phyloP scores from a whole-genome alignment of 495 filamentous ascomycete species.

The Parathielavia appendiculata region DNA sequence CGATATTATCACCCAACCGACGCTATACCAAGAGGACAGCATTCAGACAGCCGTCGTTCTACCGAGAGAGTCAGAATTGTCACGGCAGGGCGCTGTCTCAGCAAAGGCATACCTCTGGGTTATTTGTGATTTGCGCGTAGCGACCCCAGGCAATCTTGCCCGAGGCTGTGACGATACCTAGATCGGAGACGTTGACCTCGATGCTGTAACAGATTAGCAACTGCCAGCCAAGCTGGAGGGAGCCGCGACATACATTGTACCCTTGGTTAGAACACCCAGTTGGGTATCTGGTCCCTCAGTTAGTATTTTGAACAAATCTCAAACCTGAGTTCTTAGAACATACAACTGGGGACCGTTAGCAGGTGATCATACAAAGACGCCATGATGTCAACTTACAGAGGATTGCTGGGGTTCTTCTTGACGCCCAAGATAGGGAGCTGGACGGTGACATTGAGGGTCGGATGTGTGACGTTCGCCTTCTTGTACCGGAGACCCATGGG shows the following conservation, averaged over 20 bases:
- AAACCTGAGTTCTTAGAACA: neutral
- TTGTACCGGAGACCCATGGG: conserved; percentile 88
- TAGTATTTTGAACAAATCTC: neutral
- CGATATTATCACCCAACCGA: neutral
- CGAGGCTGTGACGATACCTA: conserved; percentile 85
- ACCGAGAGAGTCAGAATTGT: neutral
- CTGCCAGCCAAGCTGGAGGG: too few relatives aligned
- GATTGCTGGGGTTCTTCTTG: conserved; percentile 98
- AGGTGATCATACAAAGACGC: neutral
- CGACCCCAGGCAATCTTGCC: conserved; percentile 86
- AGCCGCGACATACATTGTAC: conserved; percentile 56
- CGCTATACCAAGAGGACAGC: conserved; percentile 39
- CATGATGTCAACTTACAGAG: conserved; percentile 54
- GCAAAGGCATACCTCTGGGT: conserved; percentile 51
- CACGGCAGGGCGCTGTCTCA: neutral
- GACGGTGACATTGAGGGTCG: conserved; percentile 48
- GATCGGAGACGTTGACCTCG: conserved; percentile 91
- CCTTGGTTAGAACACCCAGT: conserved; percentile 87
- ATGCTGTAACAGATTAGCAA: conserved; percentile 37
- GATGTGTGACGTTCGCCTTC: conserved; percentile 85
- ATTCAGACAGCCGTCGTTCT: conserved; percentile 45
- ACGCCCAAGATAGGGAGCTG: conserved; percentile 90
- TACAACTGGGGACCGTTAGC: conserved; percentile 14
- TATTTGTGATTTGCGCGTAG: conserved; percentile 69
- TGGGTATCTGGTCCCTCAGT: conserved; percentile 53